Percentiles rank a stretch among this genome's conserved stretches.
Conservation (phyloP, 2,329 filamentous ascomycete genomes). For the Samsoniella hepiali region DNA sequence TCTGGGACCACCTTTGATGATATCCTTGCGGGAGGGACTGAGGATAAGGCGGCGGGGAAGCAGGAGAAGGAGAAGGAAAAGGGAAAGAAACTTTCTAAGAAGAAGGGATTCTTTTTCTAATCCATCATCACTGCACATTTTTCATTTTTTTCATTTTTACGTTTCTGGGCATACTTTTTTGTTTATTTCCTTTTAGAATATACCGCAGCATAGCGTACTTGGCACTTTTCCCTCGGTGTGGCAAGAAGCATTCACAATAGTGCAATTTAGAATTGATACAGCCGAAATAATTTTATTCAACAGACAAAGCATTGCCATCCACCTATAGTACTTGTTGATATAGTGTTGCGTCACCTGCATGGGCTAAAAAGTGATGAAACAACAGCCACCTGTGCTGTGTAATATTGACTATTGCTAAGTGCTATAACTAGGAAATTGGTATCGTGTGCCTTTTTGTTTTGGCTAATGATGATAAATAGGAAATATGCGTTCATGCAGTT, state of each 20-base stretch:
- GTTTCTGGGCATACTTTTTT: constrained; percentile 4
- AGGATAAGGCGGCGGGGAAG: constrained; percentile 32
- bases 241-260: not conserved
- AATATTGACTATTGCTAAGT: not conserved
- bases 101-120: constrained; percentile 16
- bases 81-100: constrained; percentile 39
- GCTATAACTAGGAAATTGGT: not conserved
- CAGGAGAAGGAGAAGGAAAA: constrained; percentile 35
- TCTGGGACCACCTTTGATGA: constrained; percentile 47
- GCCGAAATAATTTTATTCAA: not conserved
- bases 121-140: not conserved
- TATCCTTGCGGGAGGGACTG: constrained; percentile 38
- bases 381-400: not conserved
- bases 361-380: not conserved
- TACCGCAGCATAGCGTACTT: constrained; percentile 5
- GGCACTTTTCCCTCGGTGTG: not conserved
- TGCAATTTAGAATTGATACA: constrained; percentile 1
- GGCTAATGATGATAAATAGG: constrained; percentile 1
- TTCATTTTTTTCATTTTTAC: not conserved
- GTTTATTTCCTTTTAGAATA: not conserved
- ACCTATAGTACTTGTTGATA: not conserved
- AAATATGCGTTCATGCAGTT: constrained; percentile 9
- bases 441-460: constrained; percentile 3
- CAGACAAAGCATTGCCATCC: not conserved
- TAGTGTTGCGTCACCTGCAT: not conserved